phyloP scores from a whole-genome alignment of 345 rosid genomes.

The Stellera chamaejasme region DNA sequence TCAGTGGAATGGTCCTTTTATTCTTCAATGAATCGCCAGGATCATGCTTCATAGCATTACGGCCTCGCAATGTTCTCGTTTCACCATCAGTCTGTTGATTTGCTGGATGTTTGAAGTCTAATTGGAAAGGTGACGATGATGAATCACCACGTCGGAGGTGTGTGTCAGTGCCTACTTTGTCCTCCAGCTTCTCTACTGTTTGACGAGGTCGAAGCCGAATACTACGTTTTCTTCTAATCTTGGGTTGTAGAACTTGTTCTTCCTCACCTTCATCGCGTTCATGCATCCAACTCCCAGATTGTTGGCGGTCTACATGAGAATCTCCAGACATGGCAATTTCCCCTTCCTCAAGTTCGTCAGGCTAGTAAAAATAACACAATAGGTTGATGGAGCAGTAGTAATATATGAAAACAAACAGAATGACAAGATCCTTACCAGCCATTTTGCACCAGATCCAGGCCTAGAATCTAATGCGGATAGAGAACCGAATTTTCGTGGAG shows the following conservation, averaged over 20 bases:
- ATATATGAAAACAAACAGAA: conserved; percentile 9
- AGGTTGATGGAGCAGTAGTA: conserved; percentile 10
- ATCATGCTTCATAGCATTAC: conserved; percentile 49
- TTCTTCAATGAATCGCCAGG: conserved; percentile 55
- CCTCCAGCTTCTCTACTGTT: conserved; percentile 56
- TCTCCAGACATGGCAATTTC: conserved; percentile 96
- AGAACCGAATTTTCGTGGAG: conserved; percentile 92
- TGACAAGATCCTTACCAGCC: conserved; percentile 48
- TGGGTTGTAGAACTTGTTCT: conserved; percentile 97
- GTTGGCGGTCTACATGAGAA: conserved; percentile 83
- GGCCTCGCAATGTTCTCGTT: conserved; percentile 26
- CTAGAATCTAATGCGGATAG: conserved; percentile 92
- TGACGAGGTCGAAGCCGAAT: conserved; percentile 87
- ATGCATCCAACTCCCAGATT: conserved; percentile 92
- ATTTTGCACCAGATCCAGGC: conserved; percentile 73
- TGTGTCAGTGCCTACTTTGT: conserved; percentile 40
- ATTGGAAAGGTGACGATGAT: conserved; percentile 37
- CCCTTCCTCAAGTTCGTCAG: conserved; percentile 95
- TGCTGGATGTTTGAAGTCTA: conserved; percentile 54
- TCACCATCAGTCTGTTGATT: conserved; percentile 52
- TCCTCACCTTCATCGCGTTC: conserved; percentile 96
- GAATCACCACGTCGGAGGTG: conserved; percentile 48
- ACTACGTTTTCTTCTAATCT: conserved; percentile 93
- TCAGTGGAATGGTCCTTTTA: conserved; percentile 51
- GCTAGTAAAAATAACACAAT: conserved; percentile 39